Conservation (phyloP, 208 protist genomes). For the Crithidia brevicula region DNA sequence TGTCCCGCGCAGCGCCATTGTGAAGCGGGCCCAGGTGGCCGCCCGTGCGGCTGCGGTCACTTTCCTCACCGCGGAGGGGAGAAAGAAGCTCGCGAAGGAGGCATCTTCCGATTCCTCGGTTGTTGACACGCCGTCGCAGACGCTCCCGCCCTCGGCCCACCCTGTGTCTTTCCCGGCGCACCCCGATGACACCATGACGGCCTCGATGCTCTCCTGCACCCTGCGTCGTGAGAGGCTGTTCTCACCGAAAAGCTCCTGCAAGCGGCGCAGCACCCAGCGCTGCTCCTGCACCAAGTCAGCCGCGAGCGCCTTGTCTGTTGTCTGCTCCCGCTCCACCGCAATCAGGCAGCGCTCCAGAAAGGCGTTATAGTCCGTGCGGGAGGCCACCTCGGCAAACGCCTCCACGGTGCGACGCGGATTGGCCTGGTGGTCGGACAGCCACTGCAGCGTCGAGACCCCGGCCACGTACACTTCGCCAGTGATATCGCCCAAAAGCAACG, state of each 20-base stretch:
- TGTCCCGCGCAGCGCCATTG: constrained; percentile 59
- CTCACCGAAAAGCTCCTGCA: constrained; percentile 52
- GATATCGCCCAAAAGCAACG: constrained; percentile 10
- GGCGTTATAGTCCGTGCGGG: constrained; percentile 73
- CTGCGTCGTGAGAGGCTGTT: constrained; percentile 46
- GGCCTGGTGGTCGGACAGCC: constrained; percentile 44
- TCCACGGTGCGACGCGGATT: constrained; percentile 29
- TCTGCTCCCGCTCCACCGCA: constrained; percentile 59
- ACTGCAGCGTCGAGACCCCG: constrained; percentile 47
- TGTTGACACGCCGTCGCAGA: not conserved
- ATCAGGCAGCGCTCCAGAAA: constrained; percentile 78
- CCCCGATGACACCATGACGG: constrained; percentile 20
- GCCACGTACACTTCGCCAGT: constrained; percentile 41
- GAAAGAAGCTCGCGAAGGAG: constrained; percentile 39
- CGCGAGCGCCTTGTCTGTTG: constrained; percentile 63
- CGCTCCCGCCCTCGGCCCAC: not conserved
- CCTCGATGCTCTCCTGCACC: constrained; percentile 30
- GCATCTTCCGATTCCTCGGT: constrained; percentile 13
- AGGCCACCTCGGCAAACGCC: constrained; percentile 85
- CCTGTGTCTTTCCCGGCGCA: not conserved
- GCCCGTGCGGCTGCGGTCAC: constrained; percentile 48
- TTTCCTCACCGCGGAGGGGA: constrained; percentile 39
- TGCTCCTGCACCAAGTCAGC: constrained; percentile 41
- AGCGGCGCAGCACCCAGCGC: constrained; percentile 20
- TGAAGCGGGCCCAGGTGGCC: constrained; percentile 60